Evolutionary conservation across 2,329 filamentous ascomycete genomes (phyloP), one percentile per base, ranked within the genome.

Genomic region (Pyrenophora tritici-repentis): DNA sequence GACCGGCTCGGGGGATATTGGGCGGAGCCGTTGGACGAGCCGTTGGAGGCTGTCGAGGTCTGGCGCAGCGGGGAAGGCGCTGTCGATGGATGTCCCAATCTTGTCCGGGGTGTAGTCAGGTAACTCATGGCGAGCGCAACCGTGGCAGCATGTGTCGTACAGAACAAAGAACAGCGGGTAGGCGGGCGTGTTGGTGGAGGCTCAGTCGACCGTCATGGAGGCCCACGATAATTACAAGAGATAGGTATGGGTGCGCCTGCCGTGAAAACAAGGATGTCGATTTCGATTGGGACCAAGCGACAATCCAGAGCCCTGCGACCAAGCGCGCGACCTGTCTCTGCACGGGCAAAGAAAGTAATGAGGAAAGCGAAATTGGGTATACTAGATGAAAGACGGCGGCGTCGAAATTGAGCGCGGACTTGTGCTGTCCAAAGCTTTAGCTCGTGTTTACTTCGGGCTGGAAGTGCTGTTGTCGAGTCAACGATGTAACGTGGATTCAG

Each of bases 11-110:
- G 78, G 36, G 86, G 83, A 56, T 78, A 79, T 12, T 72, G 68
- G 34, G 76, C 78, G 1, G 87, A 89, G 70, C 86, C 88, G 48
- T 80, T 82, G 3, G 87, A 89, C 3, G 88, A 91, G 46, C 82
- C 83, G n/a, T 84, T 85, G 6, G 88, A 89, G 8, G 86, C 84
- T 51, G 83, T 90, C 4, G 88, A 91, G 26, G 84, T 80, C 63
- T 89, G 86, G 59, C 88, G 80, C 47, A 76, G 67, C 18, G 74
- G 74, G 34, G 78, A 81, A 26, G 79, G 75, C 65, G 72, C 71
- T 26, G 74, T 61, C 9, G 73, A 61, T 42, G 68, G 60, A 59
- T 76, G 74, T 39, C 73, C 70, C 35, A 73, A 67, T 61, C 70
- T 64, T 65, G 73, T 70, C 56, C 74, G 74, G 44, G 71, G 67